Conservation (phyloP, 352 stramenopile genomes). For the Phytophthora niederhauseri region DNA sequence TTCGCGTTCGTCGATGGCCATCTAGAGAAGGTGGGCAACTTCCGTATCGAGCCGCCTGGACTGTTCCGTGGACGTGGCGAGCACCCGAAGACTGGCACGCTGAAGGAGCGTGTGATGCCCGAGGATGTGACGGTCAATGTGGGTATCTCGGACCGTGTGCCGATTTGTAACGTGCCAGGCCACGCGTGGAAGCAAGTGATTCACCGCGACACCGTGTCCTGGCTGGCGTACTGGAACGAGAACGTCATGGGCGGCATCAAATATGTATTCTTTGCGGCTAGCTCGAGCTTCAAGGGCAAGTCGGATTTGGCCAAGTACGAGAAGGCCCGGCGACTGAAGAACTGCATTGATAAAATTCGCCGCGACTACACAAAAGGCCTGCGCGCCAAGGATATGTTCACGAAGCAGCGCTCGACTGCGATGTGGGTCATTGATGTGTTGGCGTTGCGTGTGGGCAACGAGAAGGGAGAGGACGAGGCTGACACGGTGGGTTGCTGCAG, state of each 20-base stretch:
- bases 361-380: slow-evolving; percentile 92
- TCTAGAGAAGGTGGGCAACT: slow-evolving; percentile 98
- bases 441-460: slow-evolving; percentile 99
- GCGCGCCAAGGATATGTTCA: slow-evolving; percentile 91
- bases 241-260: slow-evolving; percentile 99
- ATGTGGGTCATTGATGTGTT: slow-evolving; percentile 99
- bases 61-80: slow-evolving; percentile 98
- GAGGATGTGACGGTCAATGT: slow-evolving; percentile 99
- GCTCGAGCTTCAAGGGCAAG: slow-evolving; percentile 99
- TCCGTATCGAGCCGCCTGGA: slow-evolving; percentile 97
- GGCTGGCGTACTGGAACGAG: slow-evolving; percentile 97
- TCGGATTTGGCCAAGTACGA: slow-evolving; percentile 99
- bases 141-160: slow-evolving; percentile 91
- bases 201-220: slow-evolving; percentile 93
- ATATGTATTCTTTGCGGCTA: slow-evolving; percentile 99
- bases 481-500: slow-evolving; percentile 99
- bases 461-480: slow-evolving; percentile 99
- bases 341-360: slow-evolving; percentile 97
- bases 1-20: slow-evolving; percentile 98
- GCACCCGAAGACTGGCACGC: slow-evolving; percentile 99
- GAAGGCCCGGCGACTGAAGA: slow-evolving; percentile 98
- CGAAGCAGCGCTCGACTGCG: slow-evolving; percentile 96
- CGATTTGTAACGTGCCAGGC: slow-evolving; percentile 92
- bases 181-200: slow-evolving; percentile 98
- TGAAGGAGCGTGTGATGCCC: slow-evolving; percentile 97